phyloP scores from a whole-genome alignment of 108 stramenopile genomes.

The Thalassiosira profunda region DNA sequence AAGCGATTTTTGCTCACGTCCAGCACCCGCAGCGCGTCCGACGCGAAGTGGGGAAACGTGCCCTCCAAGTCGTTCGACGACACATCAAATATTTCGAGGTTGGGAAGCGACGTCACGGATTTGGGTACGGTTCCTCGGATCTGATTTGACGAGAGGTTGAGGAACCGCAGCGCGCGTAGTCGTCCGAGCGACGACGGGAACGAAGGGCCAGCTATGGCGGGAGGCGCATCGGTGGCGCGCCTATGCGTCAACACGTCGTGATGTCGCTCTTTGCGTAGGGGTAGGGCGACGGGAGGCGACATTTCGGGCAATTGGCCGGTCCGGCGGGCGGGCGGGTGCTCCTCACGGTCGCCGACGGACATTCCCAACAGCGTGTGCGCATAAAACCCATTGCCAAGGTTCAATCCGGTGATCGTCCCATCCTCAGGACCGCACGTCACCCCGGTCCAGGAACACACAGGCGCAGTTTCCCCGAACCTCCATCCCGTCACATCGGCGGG shows the following conservation, averaged over 20 bases:
- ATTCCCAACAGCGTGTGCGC: conserved; percentile 15
- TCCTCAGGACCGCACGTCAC: conserved; percentile 51
- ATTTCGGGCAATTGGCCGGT: too few species aligned
- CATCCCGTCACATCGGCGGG: conserved; percentile 33
- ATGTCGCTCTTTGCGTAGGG: too few species aligned
- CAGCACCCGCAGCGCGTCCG: conserved; percentile 22
- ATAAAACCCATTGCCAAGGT: conserved; percentile 33
- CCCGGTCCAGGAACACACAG: conserved; percentile 52
- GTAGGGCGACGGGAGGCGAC: too few species aligned
- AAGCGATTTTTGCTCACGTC: conserved; percentile 47
- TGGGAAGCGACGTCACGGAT: conserved; percentile 36
- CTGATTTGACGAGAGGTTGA: conserved; percentile 48
- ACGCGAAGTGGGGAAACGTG: conserved; percentile 36
- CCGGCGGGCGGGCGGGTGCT: too few species aligned
- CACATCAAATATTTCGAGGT: conserved; percentile 48
- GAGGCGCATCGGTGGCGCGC: not conserved
- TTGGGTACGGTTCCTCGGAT: conserved; percentile 41
- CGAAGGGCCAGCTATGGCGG: not conserved
- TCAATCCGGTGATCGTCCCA: conserved; percentile 36
- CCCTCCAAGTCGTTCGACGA: conserved; percentile 40
- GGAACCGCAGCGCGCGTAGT: conserved; percentile 22
- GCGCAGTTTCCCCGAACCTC: conserved; percentile 11
- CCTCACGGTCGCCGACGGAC: not conserved
- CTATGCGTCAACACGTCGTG: not conserved
- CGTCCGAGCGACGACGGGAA: conserved; percentile 39